Evolutionary conservation across 1,284 basidiomycete genomes (phyloP).

Genomic region (Moesziomyces sp.): DNA sequence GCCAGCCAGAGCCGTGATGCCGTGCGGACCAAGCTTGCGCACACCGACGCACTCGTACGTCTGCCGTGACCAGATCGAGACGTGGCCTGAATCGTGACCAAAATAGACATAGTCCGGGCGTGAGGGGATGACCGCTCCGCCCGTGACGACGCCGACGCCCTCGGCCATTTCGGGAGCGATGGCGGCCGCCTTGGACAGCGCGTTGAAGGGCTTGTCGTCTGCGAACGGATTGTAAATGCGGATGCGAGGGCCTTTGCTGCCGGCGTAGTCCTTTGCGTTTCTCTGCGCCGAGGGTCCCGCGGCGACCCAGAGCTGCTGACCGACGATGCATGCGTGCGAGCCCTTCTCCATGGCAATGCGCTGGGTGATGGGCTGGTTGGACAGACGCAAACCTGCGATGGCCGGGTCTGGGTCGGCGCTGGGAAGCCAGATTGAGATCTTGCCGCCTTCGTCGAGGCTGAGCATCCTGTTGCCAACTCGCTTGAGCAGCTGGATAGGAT

Average conservation of each 20-base stretch:
- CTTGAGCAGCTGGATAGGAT: conserved; percentile 51
- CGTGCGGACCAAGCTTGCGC: conserved; percentile 41
- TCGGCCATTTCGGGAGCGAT: conserved; percentile 71
- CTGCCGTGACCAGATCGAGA: conserved; percentile 55
- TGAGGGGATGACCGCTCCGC: conserved; percentile 80
- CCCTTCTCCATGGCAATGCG: conserved; percentile 61
- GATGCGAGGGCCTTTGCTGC: conserved; percentile 44
- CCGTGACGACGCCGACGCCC: conserved; percentile 81
- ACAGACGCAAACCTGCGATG: conserved; percentile 32
- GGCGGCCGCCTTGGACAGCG: conserved; percentile 46
- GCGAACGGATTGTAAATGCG: conserved; percentile 64
- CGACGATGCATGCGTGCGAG: conserved; percentile 47
- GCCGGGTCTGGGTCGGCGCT: conserved; percentile 32
- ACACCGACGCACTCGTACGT: conserved; percentile 51
- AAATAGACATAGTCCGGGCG: conserved; percentile 79
- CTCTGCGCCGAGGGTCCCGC: conserved; percentile 24
- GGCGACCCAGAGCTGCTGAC: conserved; percentile 63
- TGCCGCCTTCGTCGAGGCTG: conserved; percentile 63
- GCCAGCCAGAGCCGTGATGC: conserved; percentile 57
- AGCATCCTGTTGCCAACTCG: conserved; percentile 59
- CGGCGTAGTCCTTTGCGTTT: conserved; percentile 23
- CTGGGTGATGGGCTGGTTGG: conserved; percentile 57
- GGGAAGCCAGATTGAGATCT: conserved; percentile 62
- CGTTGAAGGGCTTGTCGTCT: conserved; percentile 63
- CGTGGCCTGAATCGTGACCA: conserved; percentile 89